A percentile compares a stretch with the other conserved stretches of the same genome.
Evolutionary conservation across 768 basidiomycete species (phyloP).

Genomic region (Aureoboletus auriporus): DNA sequence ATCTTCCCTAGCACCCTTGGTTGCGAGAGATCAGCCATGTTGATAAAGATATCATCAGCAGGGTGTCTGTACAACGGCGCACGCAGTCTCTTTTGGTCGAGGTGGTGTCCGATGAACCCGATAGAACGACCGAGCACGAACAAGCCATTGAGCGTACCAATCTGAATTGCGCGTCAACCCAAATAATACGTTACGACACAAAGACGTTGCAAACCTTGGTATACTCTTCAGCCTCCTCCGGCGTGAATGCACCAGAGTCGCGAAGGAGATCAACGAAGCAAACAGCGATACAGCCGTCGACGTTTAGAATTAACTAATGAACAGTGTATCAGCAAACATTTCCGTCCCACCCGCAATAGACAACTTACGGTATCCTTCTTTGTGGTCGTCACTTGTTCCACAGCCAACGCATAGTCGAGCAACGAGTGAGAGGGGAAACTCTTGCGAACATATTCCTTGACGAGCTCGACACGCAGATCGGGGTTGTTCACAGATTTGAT

Average conservation of each 20-base stretch:
- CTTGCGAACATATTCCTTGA: constrained; percentile 93
- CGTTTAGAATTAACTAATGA: constrained; percentile 83
- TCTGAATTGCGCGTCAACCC: constrained; percentile 33
- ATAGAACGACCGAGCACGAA: constrained; percentile 98
- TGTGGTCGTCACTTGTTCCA: constrained; percentile 94
- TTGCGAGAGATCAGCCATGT: constrained; percentile 82
- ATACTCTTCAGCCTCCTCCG: constrained; percentile 96
- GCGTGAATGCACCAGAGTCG: constrained; percentile 90
- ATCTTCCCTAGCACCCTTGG: constrained; percentile 67
- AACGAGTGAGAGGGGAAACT: constrained; percentile 94
- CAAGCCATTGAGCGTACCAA: constrained; percentile 91
- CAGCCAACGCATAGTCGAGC: constrained; percentile 92
- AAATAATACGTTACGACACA: background rate
- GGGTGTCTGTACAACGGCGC: constrained; percentile 94
- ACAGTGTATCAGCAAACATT: background rate
- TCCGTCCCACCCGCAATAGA: background rate
- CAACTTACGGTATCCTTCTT: constrained; percentile 87
- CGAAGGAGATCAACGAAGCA: constrained; percentile 94
- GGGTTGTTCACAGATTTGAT: constrained; percentile 99
- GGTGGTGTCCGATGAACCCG: constrained; percentile 94
- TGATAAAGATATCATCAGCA: constrained; percentile 94
- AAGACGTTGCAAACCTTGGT: constrained; percentile 53
- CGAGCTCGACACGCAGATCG: constrained; percentile 87
- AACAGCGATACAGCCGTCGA: constrained; percentile 93
- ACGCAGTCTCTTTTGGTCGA: constrained; percentile 94